Evolutionary conservation across 2,329 filamentous ascomycete genomes (phyloP).

Genomic region (Penicillium aurantiogriseum): DNA sequence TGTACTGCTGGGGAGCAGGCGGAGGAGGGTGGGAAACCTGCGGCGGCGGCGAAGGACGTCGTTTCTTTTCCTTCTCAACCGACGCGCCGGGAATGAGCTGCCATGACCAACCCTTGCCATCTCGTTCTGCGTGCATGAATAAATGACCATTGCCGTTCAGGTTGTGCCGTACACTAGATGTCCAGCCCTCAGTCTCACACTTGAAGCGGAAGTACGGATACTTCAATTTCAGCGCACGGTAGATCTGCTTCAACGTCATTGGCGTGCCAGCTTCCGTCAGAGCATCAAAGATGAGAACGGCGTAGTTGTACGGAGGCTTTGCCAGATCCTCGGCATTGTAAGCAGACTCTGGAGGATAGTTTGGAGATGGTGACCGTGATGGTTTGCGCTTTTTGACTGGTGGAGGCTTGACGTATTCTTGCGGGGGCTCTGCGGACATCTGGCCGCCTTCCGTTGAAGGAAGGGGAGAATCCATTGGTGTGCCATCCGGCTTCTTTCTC

Average conservation of each 20-base stretch:
- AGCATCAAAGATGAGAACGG: slow-evolving; percentile 63
- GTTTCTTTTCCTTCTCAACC: slow-evolving; percentile 59
- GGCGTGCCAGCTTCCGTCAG: slow-evolving; percentile 56
- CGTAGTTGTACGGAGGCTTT: slow-evolving; percentile 62
- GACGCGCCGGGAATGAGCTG: slow-evolving; percentile 58
- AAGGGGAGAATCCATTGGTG: slow-evolving; percentile 42
- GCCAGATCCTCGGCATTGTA: slow-evolving; percentile 63
- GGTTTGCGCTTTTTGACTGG: slow-evolving; percentile 53
- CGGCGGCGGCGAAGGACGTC: slow-evolving; percentile 46
- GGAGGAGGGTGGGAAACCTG: slow-evolving; percentile 33
- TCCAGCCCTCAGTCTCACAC: slow-evolving; percentile 64
- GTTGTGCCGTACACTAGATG: slow-evolving; percentile 66
- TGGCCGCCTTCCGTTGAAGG: slow-evolving; percentile 45
- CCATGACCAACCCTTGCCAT: slow-evolving; percentile 65
- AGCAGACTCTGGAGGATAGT: slow-evolving; percentile 58
- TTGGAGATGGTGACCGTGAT: slow-evolving; percentile 60
- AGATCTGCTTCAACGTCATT: slow-evolving; percentile 66
- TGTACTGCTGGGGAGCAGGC: slow-evolving; percentile 35
- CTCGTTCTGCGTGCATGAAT: slow-evolving; percentile 60
- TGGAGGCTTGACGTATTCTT: slow-evolving; percentile 43
- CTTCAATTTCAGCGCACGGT: slow-evolving; percentile 61
- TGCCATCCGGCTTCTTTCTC: slow-evolving; percentile 45
- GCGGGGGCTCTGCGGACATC: slow-evolving; percentile 36
- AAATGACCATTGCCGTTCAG: slow-evolving; percentile 56
- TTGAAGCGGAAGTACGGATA: slow-evolving; percentile 63